Conservation (phyloP, 2,329 filamentous ascomycete species). For the Neocucurbitaria cava region DNA sequence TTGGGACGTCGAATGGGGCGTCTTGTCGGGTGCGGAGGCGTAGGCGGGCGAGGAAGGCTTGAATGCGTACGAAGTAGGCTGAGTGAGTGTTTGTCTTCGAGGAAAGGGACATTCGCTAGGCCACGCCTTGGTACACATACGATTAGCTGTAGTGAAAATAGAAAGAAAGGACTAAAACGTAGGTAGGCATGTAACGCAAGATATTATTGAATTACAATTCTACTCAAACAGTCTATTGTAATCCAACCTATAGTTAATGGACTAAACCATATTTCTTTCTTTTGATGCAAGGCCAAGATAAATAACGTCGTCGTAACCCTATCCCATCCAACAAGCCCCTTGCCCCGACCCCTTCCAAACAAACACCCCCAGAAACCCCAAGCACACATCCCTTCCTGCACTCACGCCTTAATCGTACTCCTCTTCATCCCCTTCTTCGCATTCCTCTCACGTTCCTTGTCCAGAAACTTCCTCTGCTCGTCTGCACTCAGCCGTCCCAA, state of each 20-base stretch:
- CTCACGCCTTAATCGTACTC: slow-evolving; percentile 59
- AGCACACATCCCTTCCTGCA: neutral
- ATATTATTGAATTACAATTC: slow-evolving; percentile 6
- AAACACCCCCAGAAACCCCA: no score
- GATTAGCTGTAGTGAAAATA: no score
- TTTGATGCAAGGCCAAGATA: no score
- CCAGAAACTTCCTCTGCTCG: slow-evolving; percentile 64
- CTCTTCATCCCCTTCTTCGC: slow-evolving; percentile 73
- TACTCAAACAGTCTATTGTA: neutral
- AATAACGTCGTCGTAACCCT: no score
- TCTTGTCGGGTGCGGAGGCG: neutral
- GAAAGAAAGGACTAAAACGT: no score
- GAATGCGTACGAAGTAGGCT: neutral
- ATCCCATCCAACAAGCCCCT: no score
- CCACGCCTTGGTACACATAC: no score
- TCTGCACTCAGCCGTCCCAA: slow-evolving; percentile 72
- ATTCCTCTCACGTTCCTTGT: slow-evolving; percentile 87
- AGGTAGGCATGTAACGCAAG: neutral
- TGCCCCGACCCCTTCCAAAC: no score
- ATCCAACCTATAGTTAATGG: neutral
- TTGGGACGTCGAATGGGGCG: neutral
- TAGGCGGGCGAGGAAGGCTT: neutral
- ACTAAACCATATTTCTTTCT: no score
- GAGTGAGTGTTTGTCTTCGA: no score
- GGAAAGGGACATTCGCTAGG: no score